These are phyloP conservation scores for Verruconis gallopava DNA, from an alignment of 2,329 filamentous ascomycete genomes.

Conservation along the genomic window DNA sequence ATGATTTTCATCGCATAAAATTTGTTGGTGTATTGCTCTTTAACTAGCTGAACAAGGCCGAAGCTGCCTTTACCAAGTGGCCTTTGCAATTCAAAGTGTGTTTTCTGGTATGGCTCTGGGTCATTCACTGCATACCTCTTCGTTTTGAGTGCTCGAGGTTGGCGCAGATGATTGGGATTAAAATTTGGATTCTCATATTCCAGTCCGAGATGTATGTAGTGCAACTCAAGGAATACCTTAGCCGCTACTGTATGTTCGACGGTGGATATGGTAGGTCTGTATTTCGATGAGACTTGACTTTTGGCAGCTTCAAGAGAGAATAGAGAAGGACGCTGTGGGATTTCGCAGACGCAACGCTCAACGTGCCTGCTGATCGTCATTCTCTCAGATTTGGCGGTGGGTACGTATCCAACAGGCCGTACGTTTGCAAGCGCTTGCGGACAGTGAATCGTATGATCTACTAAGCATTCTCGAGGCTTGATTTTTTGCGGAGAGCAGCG, in stretches of 20 bases:
- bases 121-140: conserved; percentile 37
- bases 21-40: conserved; percentile 43
- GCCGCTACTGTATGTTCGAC: conserved; percentile 68
- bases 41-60: conserved; percentile 77
- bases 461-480: too few relatives aligned
- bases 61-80: conserved; percentile 89
- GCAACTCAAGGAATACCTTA: conserved; percentile 75
- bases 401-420: too few relatives aligned
- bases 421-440: too few relatives aligned
- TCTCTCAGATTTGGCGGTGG: too few relatives aligned
- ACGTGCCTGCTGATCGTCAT: too few relatives aligned
- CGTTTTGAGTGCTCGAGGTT: conserved; percentile 56
- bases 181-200: conserved; percentile 35
- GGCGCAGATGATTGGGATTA: conserved; percentile 64
- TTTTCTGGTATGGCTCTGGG: conserved; percentile 39
- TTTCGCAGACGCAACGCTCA: too few relatives aligned
- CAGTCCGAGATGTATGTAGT: conserved; percentile 59
- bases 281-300: too few relatives aligned
- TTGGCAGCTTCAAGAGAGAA: too few relatives aligned
- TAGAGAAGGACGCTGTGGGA: too few relatives aligned
- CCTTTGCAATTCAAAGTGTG: conserved; percentile 68
- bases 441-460: too few relatives aligned
- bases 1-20: conserved; percentile 98
- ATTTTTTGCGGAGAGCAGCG: too few relatives aligned
- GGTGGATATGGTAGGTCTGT: too few relatives aligned